Evolutionary conservation across 805 yeast genomes (phyloP), one percentile per base, ranked within the genome.

Genomic region (Suhomyces kilbournensis): DNA sequence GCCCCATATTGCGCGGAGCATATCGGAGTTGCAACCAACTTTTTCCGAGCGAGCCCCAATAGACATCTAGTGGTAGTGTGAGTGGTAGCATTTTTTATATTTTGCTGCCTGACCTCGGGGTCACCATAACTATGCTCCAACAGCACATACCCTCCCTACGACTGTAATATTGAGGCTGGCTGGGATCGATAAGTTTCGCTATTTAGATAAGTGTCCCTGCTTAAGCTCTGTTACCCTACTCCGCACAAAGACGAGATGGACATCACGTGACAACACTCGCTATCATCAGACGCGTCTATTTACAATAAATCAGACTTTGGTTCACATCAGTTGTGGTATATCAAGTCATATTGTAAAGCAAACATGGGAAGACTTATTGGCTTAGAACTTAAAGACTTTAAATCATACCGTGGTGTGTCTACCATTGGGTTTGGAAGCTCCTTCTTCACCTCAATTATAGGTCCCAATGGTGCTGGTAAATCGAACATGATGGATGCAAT

Each of bases 391-490:
- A 75, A 80, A 69, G 90, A 94, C 69, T 94, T 94, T 83, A 94
- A 94, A 72, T 92, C 97, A 0, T 94, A 94, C 65, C 77, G 81
- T 50, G 97, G 96, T 0, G 78, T 80, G 0, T 79, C 90, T 15
- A 77, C 78, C 4, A 81, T 93, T 20, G 96, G 94, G 2, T 88
- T 94, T 68, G 97, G 97, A 0, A 78, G 85, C 10, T 81, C 92
- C 0, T 77, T 80, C 54, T 94, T 94, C 73, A 90, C 97, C 1
- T 86, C 96, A 44, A 89, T 94, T 56, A 88, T 94, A 53, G 99
- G 99, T 1, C 98, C 98, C n/a, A 94, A 94, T 76, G 99, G 99
- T 32, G 88, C 97, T 0, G 99, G 99, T 7, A 94, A 94, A 71
- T 88, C 97, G 42, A 94, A 94, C 65, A 88, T 94, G 84, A 92